Conservation (phyloP, 2,329 filamentous ascomycete genomes). For the Pseudopyrenochaeta lycopersici region DNA sequence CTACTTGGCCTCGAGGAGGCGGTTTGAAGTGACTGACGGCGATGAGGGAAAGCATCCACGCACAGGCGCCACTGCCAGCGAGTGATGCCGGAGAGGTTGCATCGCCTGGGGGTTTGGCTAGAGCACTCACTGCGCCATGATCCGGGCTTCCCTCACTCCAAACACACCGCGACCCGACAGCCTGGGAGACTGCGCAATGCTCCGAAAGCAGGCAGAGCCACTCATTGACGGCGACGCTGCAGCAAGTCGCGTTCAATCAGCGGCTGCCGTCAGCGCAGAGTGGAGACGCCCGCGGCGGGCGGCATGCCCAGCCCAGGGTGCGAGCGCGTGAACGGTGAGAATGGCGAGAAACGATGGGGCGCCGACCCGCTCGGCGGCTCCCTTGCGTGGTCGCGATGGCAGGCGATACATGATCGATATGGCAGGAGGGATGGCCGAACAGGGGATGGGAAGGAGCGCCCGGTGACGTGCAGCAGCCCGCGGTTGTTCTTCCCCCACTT, state of each 20-base stretch:
- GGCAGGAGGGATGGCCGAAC: slow-evolving; percentile 24
- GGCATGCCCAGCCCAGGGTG: slow-evolving; percentile 23
- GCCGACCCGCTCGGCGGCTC: slow-evolving; percentile 21
- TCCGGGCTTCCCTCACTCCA: slow-evolving; percentile 37
- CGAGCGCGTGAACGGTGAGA: slow-evolving; percentile 9
- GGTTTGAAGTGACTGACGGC: slow-evolving; percentile 15
- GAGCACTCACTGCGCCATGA: slow-evolving; percentile 38
- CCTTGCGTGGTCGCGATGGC: slow-evolving; percentile 25
- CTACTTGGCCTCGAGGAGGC: slow-evolving; percentile 23
- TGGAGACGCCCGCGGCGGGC: slow-evolving; percentile 22
- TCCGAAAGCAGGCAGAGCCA: slow-evolving; percentile 45
- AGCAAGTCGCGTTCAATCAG: slow-evolving; percentile 17
- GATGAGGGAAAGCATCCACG: slow-evolving; percentile 19
- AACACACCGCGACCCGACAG: slow-evolving; percentile 39
- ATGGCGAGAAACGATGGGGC: slow-evolving; percentile 21
- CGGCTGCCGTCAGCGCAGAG: neutral
- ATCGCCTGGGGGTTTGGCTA: slow-evolving; percentile 34
- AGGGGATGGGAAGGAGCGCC: slow-evolving; percentile 31
- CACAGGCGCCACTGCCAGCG: slow-evolving; percentile 28
- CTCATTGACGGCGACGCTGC: slow-evolving; percentile 19
- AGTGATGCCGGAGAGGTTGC: slow-evolving; percentile 37
- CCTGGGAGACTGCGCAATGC: slow-evolving; percentile 45
- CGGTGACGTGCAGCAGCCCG: slow-evolving; percentile 48
- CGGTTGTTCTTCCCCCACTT: slow-evolving; percentile 37
- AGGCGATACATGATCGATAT: slow-evolving; percentile 25